These are phyloP conservation scores for Tausonia pullulans DNA, from an alignment of 1,284 basidiomycete species.

Conservation along the genomic window DNA sequence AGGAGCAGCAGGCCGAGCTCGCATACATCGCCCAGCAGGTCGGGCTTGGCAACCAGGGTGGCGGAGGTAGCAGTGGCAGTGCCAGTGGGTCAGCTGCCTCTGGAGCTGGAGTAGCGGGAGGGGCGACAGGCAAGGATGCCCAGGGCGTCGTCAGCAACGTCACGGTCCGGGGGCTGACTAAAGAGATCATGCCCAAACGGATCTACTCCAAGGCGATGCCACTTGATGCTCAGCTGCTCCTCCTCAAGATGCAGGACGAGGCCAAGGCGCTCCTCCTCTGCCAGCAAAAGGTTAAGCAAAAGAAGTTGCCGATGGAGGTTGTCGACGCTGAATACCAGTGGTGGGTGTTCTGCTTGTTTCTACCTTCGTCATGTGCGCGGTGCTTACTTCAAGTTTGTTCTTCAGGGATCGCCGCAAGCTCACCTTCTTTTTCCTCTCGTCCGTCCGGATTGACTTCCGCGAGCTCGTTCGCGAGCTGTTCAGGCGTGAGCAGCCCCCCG, in stretches of 20 bases:
- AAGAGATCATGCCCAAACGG: constrained; percentile 92
- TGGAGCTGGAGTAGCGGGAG: background rate
- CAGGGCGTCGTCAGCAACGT: constrained; percentile 6
- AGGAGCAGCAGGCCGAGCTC: constrained; percentile 50
- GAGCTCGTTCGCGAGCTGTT: constrained; percentile 89
- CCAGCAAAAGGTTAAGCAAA: constrained; percentile 77
- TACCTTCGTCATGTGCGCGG: background rate
- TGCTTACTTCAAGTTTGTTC: constrained; percentile 4
- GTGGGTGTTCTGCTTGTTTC: constrained; percentile 38
- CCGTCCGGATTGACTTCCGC: constrained; percentile 92
- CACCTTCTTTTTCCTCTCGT: constrained; percentile 94
- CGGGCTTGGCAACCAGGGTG: constrained; percentile 9
- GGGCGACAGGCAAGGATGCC: background rate
- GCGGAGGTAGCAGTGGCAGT: background rate
- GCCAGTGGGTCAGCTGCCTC: background rate
- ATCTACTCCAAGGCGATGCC: constrained; percentile 85
- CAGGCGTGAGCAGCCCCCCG: constrained; percentile 35
- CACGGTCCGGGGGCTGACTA: constrained; percentile 37
- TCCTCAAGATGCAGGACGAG: constrained; percentile 78
- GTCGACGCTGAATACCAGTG: constrained; percentile 97
- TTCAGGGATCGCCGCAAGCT: constrained; percentile 86
- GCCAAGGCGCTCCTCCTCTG: constrained; percentile 83
- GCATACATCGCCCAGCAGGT: constrained; percentile 8
- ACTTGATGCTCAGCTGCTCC: constrained; percentile 71
- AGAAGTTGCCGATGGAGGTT: constrained; percentile 94